Percentiles rank a stretch among this genome's conserved stretches.
Conservation (phyloP, 2,329 filamentous ascomycete species). For the Ascochyta lentis region DNA sequence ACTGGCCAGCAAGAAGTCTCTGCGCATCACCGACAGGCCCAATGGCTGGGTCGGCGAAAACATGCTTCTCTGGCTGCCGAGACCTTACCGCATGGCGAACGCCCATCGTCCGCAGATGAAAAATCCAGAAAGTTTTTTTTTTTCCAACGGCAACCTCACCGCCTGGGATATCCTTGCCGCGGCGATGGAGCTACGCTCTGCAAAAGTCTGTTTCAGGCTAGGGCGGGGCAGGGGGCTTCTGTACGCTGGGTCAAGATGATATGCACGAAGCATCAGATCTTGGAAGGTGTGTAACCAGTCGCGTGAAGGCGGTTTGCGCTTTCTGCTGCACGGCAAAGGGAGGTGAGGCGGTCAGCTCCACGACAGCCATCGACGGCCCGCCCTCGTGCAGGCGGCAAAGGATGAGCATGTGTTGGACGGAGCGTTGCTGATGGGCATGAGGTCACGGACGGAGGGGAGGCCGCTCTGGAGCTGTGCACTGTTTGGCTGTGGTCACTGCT, state of each 20-base stretch:
- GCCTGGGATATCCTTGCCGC: conserved; percentile 33
- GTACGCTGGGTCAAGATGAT: conserved; percentile 34
- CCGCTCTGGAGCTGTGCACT: conserved; percentile 1
- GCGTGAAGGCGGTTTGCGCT: conserved; percentile 26
- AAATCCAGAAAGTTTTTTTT: conserved; percentile 11
- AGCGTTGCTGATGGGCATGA: conserved; percentile 21
- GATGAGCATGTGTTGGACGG: conserved; percentile 17
- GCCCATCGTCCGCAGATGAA: neutral
- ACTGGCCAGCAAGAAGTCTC: conserved; percentile 2
- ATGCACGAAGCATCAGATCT: conserved; percentile 47
- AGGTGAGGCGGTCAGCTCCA: conserved; percentile 41
- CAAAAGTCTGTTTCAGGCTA: conserved; percentile 29
- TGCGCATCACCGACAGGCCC: conserved; percentile 9
- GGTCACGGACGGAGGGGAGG: conserved; percentile 22
- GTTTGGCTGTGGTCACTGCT: conserved; percentile 7
- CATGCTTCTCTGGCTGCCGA: neutral
- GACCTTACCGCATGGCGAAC: conserved; percentile 4
- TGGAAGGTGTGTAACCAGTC: conserved; percentile 20
- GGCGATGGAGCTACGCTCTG: conserved; percentile 41
- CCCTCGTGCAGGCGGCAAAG: conserved; percentile 22
- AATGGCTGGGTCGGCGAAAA: conserved; percentile 13
- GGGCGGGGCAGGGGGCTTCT: conserved; percentile 31
- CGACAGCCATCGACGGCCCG: conserved; percentile 27
- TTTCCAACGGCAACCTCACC: conserved; percentile 30
- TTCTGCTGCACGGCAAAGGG: conserved; percentile 23